Evolutionary conservation across 2,329 filamentous ascomycete species (phyloP), one percentile per base, ranked within the genome.

Genomic region (Colletotrichum ledebouriae): DNA sequence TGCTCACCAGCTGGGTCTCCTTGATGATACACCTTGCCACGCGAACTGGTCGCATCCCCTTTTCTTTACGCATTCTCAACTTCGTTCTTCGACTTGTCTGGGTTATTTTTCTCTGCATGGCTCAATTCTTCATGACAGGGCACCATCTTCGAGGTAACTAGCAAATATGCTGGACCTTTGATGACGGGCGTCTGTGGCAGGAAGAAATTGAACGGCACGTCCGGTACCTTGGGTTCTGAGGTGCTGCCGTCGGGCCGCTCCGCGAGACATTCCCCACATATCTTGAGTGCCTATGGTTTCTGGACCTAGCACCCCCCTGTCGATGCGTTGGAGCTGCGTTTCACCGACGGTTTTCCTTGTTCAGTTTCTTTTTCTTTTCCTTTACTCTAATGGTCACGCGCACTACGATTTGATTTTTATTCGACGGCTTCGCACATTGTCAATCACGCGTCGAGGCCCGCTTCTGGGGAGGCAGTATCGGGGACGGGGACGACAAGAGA

Each of bases 51-150:
- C 78, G 75, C 70, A 64, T 71, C 73, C 76, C 74, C 5, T 4
- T 47, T 52, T 52, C 75, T 73, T 75, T 71, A 75, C 73, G 76
- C 71, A 76, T 75, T 78, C 75, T 79, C 75, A 79, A 79, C 80
- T 78, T 81, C 73, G 79, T 79, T 81, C 78, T 82, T 80, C 77
- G 78, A 80, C 77, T 50, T 67, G 20, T 53, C n/a, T 69, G 63
- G 63, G 67, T 53, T 69, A 50, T 58, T 63, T 25, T 55, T 73
- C 73, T 75, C 77, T 71, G 44, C 73, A 73, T 81, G 79, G 79
- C 80, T 82, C 78, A 78, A 25, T 65, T 65, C 33, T 56, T 65
- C 55, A 44, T 66, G 55, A 65, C 55, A 13, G 49, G 80, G 76
- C 76, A 71, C 70, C 74, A 33, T 41, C 2, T 22, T 13, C 6